phyloP scores from a whole-genome alignment of 2,329 filamentous ascomycete species.

The Colletotrichum lindemuthianum region DNA sequence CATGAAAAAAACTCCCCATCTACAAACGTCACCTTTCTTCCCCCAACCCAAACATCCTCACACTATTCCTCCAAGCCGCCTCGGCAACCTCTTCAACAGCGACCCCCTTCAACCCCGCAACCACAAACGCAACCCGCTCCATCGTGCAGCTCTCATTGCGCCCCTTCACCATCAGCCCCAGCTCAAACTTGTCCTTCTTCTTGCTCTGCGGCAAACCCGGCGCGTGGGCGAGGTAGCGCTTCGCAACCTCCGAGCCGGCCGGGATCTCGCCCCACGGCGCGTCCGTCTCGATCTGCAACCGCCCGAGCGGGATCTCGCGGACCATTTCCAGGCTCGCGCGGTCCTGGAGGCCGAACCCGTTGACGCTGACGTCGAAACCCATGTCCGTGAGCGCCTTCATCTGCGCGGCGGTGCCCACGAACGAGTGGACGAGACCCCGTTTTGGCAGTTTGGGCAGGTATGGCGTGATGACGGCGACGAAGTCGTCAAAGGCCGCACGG shows the following conservation, averaged over 20 bases:
- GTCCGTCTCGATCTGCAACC: conserved; percentile 58
- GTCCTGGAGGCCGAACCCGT: conserved; percentile 57
- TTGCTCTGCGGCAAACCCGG: conserved; percentile 50
- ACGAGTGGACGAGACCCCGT: conserved; percentile 51
- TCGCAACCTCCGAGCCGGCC: conserved; percentile 47
- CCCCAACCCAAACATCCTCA: conserved; percentile 42
- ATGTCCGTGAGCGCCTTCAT: conserved; percentile 50
- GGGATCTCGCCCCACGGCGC: conserved; percentile 59
- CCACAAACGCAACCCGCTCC: conserved; percentile 56
- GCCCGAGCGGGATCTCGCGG: conserved; percentile 49
- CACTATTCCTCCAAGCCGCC: conserved; percentile 49
- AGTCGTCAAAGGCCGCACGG: conserved; percentile 54
- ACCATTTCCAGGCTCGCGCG: conserved; percentile 54
- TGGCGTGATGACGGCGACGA: conserved; percentile 50
- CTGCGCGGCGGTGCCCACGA: conserved; percentile 50
- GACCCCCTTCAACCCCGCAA: conserved; percentile 58
- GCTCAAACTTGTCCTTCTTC: conserved; percentile 61
- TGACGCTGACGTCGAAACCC: conserved; percentile 58
- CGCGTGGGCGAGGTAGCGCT: conserved; percentile 52
- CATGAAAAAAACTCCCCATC: no score
- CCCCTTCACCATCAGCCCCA: conserved; percentile 58
- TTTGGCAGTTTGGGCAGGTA: conserved; percentile 50
- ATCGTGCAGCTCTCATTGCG: conserved; percentile 62
- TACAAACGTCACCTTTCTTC: background rate
- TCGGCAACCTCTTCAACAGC: conserved; percentile 53